Evolutionary conservation across 2,329 filamentous ascomycete genomes (phyloP).

Genomic region (Aspergillus neoniger): DNA sequence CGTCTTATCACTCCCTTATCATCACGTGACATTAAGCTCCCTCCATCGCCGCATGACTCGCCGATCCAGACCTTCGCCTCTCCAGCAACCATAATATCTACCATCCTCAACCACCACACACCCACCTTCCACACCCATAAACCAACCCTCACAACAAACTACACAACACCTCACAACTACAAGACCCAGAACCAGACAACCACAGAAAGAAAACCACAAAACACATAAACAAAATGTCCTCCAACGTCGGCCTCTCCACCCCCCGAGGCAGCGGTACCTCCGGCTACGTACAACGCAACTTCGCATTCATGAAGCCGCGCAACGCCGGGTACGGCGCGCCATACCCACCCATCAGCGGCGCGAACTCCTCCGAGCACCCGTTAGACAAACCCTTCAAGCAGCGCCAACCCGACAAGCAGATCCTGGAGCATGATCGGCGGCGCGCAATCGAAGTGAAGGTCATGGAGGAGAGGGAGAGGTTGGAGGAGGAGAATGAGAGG

Average conservation of each 20-base stretch:
- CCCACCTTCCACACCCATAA: neutral
- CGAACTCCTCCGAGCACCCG: slow-evolving; percentile 26
- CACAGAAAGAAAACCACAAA: neutral
- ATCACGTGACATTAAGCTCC: neutral
- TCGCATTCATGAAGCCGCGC: slow-evolving; percentile 82
- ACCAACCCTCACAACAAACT: no score
- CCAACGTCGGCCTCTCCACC: slow-evolving; percentile 94
- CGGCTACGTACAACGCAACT: slow-evolving; percentile 95
- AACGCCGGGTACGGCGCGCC: slow-evolving; percentile 68
- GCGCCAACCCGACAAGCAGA: slow-evolving; percentile 85
- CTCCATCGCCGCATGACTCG: neutral
- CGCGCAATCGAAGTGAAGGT: slow-evolving; percentile 91
- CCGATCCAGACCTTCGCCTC: neutral
- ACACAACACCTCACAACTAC: neutral
- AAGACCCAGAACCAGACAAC: neutral
- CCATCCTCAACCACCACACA: neutral
- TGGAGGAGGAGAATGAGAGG: slow-evolving; percentile 74
- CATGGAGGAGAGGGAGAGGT: slow-evolving; percentile 80
- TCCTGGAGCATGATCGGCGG: slow-evolving; percentile 91
- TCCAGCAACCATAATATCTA: neutral
- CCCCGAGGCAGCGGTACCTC: slow-evolving; percentile 94
- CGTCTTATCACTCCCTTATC: neutral
- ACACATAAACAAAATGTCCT: slow-evolving; percentile 67
- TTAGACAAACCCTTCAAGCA: slow-evolving; percentile 64
- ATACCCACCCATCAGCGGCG: slow-evolving; percentile 57